phyloP scores from a whole-genome alignment of 208 protist genomes.

The Zelonia costaricensis region DNA sequence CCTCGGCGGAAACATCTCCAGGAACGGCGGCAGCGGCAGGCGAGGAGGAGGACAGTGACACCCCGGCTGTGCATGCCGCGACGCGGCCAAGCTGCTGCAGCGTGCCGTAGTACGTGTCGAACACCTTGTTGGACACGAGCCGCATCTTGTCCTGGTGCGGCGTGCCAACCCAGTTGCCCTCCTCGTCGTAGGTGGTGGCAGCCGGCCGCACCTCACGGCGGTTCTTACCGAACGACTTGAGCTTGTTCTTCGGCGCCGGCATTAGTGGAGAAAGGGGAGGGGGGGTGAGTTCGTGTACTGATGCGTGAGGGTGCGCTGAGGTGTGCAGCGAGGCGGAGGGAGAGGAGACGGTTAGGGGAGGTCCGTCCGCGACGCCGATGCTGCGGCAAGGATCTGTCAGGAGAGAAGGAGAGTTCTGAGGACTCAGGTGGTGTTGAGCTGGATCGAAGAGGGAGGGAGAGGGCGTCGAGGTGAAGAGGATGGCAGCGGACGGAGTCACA shows the following conservation, averaged over 20 bases:
- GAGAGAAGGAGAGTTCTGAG: no score
- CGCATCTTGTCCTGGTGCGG: constrained; percentile 70
- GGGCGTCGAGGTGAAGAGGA: no score
- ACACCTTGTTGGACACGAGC: constrained; percentile 39
- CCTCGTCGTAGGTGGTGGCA: constrained; percentile 57
- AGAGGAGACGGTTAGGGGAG: no score
- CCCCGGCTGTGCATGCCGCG: constrained; percentile 10
- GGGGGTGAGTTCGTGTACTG: no score
- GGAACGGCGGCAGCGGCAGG: neutral
- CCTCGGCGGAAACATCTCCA: constrained; percentile 1
- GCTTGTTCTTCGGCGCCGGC: constrained; percentile 48
- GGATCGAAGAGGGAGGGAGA: no score
- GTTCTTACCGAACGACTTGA: constrained; percentile 76
- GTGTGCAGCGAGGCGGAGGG: neutral
- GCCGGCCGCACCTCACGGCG: constrained; percentile 36
- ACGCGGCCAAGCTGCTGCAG: constrained; percentile 59
- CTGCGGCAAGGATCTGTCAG: no score
- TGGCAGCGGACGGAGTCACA: no score
- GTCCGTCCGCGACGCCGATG: no score
- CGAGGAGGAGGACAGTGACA: neutral
- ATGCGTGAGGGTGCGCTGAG: neutral
- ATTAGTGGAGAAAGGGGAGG: constrained; percentile 14
- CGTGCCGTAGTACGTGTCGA: constrained; percentile 74
- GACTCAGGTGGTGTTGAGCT: no score
- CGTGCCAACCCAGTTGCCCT: constrained; percentile 67